Conservation (phyloP, 2,329 filamentous ascomycete genomes). For the Monosporascus sp. region DNA sequence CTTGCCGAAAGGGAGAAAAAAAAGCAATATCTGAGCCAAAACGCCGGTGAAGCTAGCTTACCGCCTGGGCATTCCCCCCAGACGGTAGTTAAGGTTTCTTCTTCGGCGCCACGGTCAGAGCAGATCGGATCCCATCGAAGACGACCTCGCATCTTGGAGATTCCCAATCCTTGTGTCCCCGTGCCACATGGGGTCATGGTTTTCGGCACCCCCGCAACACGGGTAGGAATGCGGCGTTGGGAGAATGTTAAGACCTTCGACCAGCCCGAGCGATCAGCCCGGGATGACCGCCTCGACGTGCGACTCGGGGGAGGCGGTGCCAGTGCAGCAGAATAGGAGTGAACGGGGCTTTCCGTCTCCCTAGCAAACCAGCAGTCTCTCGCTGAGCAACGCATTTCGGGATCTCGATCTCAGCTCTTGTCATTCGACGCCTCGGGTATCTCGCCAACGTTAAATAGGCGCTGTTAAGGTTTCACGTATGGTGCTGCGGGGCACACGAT, state of each 20-base stretch:
- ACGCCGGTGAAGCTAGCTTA: constrained; percentile 4
- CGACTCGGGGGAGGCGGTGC: too few species aligned
- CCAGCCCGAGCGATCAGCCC: background rate
- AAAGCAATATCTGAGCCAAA: constrained; percentile 15
- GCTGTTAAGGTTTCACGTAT: too few species aligned
- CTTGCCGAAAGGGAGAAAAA: constrained; percentile 7
- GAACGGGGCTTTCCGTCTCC: too few species aligned
- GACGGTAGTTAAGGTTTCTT: background rate
- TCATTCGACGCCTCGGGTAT: background rate
- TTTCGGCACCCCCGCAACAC: constrained; percentile 6
- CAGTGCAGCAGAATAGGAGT: too few species aligned
- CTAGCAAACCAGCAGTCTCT: background rate
- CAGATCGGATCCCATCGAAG: background rate
- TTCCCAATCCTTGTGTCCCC: constrained; percentile 2
- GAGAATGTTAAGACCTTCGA: constrained; percentile 11
- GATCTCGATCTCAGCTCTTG: background rate
- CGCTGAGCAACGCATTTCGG: background rate
- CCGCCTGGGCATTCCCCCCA: constrained; percentile 1
- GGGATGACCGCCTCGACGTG: too few species aligned
- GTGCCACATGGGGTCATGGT: constrained; percentile 15
- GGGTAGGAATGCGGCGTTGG: constrained; percentile 15
- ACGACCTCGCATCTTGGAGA: background rate
- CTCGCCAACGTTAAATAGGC: background rate
- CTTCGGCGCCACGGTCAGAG: background rate
- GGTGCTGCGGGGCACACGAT: too few species aligned